Evolutionary conservation across 2,329 filamentous ascomycete species (phyloP).

Genomic region (Chaetomiaceae sp.): DNA sequence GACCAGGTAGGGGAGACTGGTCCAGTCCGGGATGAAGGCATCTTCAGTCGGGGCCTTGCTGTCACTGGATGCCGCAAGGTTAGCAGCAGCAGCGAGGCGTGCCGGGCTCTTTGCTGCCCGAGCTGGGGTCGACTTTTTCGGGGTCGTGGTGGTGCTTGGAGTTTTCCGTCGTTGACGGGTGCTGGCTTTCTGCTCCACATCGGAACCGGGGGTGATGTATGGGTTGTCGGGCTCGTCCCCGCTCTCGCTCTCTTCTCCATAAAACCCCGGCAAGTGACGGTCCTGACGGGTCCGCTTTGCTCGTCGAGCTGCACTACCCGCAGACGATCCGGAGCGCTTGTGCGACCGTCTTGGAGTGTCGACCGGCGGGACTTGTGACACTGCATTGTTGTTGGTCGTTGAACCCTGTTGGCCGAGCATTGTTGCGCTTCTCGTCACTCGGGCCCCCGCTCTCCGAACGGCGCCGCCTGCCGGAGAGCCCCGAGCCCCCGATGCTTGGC

Average conservation of each 20-base stretch:
- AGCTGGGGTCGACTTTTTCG: not conserved
- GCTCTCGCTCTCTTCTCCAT: slow-evolving; percentile 19
- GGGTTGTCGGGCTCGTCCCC: slow-evolving; percentile 13
- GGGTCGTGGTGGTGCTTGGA: not conserved
- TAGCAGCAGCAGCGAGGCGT: not conserved
- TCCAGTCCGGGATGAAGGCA: slow-evolving; percentile 28
- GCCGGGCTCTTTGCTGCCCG: not conserved
- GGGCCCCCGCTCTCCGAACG: slow-evolving; percentile 11
- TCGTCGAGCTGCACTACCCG: slow-evolving; percentile 1
- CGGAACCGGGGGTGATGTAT: slow-evolving; percentile 10
- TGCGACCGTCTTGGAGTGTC: slow-evolving; percentile 3
- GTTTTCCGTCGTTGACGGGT: not conserved
- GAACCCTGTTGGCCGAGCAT: slow-evolving; percentile 1
- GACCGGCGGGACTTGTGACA: not conserved
- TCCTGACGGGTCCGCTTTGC: slow-evolving; percentile 20
- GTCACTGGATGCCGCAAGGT: not conserved
- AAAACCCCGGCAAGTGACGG: slow-evolving; percentile 20
- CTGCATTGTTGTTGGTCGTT: not conserved
- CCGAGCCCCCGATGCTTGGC: slow-evolving; percentile 20
- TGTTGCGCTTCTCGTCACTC: slow-evolving; percentile 21
- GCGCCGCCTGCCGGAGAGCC: slow-evolving; percentile 11
- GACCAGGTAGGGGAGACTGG: slow-evolving; percentile 47
- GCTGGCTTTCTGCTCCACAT: slow-evolving; percentile 8
- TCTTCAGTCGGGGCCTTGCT: not conserved
- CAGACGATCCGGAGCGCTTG: slow-evolving; percentile 13